These are phyloP conservation scores for Mercurialis annua DNA, from an alignment of 345 rosid genomes.

Conservation along the genomic window DNA sequence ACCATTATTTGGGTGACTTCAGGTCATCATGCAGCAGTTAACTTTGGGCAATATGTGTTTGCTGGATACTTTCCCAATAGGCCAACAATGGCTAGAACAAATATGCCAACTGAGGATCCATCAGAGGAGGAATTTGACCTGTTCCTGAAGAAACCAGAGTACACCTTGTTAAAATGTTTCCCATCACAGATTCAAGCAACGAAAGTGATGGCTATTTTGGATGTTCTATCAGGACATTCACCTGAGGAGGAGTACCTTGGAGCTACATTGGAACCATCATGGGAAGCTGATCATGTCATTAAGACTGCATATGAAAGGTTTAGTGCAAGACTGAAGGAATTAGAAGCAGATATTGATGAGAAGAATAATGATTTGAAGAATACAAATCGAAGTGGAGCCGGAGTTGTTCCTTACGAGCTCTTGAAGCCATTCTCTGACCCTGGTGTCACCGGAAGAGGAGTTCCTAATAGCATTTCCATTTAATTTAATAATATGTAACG, in stretches of 20 bases:
- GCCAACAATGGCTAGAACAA: constrained; percentile 30
- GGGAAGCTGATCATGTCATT: constrained; percentile 11
- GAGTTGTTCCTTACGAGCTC: constrained; percentile 19
- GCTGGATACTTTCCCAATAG: constrained; percentile 41
- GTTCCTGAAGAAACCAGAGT: constrained; percentile 35
- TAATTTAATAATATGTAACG: too few species aligned
- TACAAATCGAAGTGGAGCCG: constrained; percentile 22
- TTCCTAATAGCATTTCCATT: constrained; percentile 23
- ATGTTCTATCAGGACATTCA: constrained; percentile 20
- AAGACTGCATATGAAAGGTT: constrained; percentile 21
- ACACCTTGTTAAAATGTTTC: constrained; percentile 26
- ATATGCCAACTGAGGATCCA: constrained; percentile 39
- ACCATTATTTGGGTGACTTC: constrained; percentile 40
- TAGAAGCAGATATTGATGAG: constrained; percentile 16
- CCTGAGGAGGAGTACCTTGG: constrained; percentile 27
- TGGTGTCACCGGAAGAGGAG: constrained; percentile 24
- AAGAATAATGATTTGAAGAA: constrained; percentile 18
- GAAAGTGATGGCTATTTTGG: constrained; percentile 16
- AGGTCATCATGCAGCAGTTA: constrained; percentile 48
- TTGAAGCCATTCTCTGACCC: constrained; percentile 17
- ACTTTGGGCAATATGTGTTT: constrained; percentile 37
- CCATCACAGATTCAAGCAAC: constrained; percentile 48
- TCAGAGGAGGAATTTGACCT: constrained; percentile 21
- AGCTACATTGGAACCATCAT: constrained; percentile 10
- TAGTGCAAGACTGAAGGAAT: constrained; percentile 13